phyloP scores from a whole-genome alignment of 768 basidiomycete genomes.

The Hebeloma cylindrosporum region DNA sequence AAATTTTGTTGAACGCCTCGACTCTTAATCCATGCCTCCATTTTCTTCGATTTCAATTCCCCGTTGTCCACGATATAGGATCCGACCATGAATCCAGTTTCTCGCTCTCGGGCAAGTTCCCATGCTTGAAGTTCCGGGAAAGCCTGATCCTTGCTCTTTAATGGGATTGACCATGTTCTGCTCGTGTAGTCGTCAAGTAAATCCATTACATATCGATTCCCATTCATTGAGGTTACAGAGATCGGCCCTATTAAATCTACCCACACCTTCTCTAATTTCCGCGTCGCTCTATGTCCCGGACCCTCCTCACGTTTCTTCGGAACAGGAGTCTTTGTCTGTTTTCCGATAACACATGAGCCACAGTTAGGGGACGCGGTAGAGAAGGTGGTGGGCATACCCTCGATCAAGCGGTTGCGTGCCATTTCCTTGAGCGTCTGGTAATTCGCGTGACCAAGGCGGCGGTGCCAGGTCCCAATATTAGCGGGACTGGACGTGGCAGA shows the following conservation, averaged over 20 bases:
- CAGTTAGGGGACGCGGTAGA: constrained; percentile 26
- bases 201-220: constrained; percentile 32
- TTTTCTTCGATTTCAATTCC: constrained; percentile 21
- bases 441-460: constrained; percentile 27
- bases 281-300: constrained; percentile 22
- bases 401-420: constrained; percentile 14
- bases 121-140: constrained; percentile 27
- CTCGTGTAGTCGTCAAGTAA: constrained; percentile 35
- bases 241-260: constrained; percentile 30
- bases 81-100: constrained; percentile 18
- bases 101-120: constrained; percentile 22
- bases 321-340: constrained; percentile 34
- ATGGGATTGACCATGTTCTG: constrained; percentile 32
- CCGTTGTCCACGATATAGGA: constrained; percentile 21
- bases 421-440: constrained; percentile 23
- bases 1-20: constrained; percentile 15
- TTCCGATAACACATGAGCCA: constrained; percentile 37
- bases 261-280: constrained; percentile 29
- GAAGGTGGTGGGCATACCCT: constrained; percentile 26
- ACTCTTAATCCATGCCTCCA: constrained; percentile 18
- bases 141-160: constrained; percentile 28
- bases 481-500: constrained; percentile 1
- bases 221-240: constrained; percentile 21
- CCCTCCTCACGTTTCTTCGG: constrained; percentile 28
- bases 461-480: constrained; percentile 28